These are phyloP conservation scores for Daldinia concentrica DNA, from an alignment of 495 filamentous ascomycete genomes.

Conservation along the genomic window DNA sequence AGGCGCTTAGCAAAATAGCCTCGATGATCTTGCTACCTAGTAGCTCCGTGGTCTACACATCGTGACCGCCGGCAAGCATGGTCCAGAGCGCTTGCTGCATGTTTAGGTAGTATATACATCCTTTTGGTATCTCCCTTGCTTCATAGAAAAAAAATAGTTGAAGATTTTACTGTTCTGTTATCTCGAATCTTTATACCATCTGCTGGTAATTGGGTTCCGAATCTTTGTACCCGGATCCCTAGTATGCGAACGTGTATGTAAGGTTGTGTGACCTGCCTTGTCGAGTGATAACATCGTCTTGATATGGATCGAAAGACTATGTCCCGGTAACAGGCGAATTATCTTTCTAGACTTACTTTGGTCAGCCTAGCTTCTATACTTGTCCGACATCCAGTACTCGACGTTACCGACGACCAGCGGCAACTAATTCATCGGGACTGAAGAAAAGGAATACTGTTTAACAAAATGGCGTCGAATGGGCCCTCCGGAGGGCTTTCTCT, in stretches of 20 bases:
- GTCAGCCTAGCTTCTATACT: constrained; percentile 6
- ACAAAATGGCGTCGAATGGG: constrained; percentile 48
- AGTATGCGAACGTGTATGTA: constrained; percentile 12
- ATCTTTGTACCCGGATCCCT: constrained; percentile 10
- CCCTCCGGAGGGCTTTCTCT: constrained; percentile 60
- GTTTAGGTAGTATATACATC: constrained; percentile 38
- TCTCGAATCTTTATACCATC: constrained; percentile 14
- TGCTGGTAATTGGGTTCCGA: constrained; percentile 25
- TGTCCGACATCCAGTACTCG: constrained; percentile 11
- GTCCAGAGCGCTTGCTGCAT: constrained; percentile 36
- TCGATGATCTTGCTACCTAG: constrained; percentile 24
- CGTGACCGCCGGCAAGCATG: constrained; percentile 23
- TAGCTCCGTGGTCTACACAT: constrained; percentile 34
- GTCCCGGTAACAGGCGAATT: constrained; percentile 29
- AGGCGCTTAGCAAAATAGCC: constrained; percentile 45
- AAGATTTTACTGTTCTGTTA: constrained; percentile 27
- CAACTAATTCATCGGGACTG: constrained; percentile 4
- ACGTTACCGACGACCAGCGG: constrained; percentile 1
- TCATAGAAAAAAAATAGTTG: constrained; percentile 18
- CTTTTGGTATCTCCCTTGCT: constrained; percentile 32
- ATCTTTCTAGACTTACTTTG: constrained; percentile 7
- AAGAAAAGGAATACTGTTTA: constrained; percentile 4
- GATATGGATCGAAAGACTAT: constrained; percentile 22
- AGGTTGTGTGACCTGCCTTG: constrained; percentile 26
- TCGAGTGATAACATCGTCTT: constrained; percentile 13